Evolutionary conservation across 2,329 filamentous ascomycete genomes (phyloP), one percentile per base, ranked within the genome.

Genomic region (Paracamarosporium sp.): DNA sequence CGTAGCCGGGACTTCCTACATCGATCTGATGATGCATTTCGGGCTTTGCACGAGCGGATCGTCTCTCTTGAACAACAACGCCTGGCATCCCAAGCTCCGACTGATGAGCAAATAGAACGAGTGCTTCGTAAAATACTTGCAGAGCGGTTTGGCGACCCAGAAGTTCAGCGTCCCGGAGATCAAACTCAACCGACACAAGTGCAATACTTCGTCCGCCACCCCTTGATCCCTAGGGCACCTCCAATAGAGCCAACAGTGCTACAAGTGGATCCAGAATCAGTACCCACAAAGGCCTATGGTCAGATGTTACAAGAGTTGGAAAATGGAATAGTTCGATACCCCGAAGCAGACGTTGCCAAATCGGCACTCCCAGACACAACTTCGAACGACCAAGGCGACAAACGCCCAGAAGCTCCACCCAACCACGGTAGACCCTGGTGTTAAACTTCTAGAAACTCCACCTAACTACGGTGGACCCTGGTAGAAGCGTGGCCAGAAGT

Each of bases 61-160:
- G 24, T 60, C 9, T 59, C 56, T 12, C 64, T 76, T 13, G 73
- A 76, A 43, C 59, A 67, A 51, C 68, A 56, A 46, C 68, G 57
- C 25, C 67, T 73, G 28, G 45, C 62, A 5, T 54, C 53, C 44
- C 59, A 61, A 25, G 66, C 62, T 3, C 71, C 67, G 5, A 69
- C 60, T 17, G 73, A 76, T 44, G 73, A 74, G 54, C 73, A 76
- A 41, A 63, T 76, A 4, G 73, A 76, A 53, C 67, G 72, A 44
- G 63, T 73, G 2, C 62, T 75, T n/a, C 69, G 72, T 33, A 76
- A 73, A 58, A 75, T 76, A 31, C 56, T 76, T 17, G 68, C 71
- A 17, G 72, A 76, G 47, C 64, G 60, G 7, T 75, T 75, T 40
- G 60, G 62, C 17, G 55, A 69, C 25, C 50, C 56, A 2, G 56